These are phyloP conservation scores for Penicillium argentinense DNA, from an alignment of 495 filamentous ascomycete species.

Conservation along the genomic window DNA sequence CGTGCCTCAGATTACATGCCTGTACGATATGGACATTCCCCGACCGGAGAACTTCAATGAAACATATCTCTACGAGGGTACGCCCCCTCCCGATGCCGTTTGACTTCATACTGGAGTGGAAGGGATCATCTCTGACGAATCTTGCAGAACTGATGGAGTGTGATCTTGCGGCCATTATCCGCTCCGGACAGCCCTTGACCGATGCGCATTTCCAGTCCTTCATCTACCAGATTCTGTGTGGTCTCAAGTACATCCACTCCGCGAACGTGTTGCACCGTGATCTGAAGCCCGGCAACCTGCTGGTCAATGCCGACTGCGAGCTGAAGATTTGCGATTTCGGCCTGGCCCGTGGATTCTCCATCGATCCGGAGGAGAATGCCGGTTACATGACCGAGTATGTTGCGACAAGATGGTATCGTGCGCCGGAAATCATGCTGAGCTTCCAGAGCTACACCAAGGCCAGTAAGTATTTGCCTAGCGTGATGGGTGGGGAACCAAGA, in stretches of 20 bases:
- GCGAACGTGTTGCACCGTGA: conserved; percentile 97
- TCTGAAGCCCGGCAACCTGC: conserved; percentile 92
- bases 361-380: conserved; percentile 96
- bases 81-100: conserved; percentile 7
- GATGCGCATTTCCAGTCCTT: conserved; percentile 96
- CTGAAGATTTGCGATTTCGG: conserved; percentile 99
- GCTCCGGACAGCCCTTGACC: conserved; percentile 91
- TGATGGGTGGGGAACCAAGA: neutral
- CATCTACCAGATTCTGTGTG: conserved; percentile 93
- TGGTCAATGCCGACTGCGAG: conserved; percentile 98
- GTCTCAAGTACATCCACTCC: conserved; percentile 97
- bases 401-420: conserved; percentile 97
- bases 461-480: conserved; percentile 60
- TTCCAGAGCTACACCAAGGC: conserved; percentile 99
- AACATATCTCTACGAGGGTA: conserved; percentile 97
- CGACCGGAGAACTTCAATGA: conserved; percentile 98
- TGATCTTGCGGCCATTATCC: conserved; percentile 96
- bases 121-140: conserved; percentile 11
- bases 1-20: conserved; percentile 79
- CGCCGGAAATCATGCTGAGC: conserved; percentile 98
- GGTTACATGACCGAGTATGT: conserved; percentile 99
- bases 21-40: conserved; percentile 99
- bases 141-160: conserved; percentile 94
- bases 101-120: neutral
- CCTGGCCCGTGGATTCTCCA: conserved; percentile 90